Conservation (phyloP, 2,329 filamentous ascomycete species). For the Nigrospora osmanthi region DNA sequence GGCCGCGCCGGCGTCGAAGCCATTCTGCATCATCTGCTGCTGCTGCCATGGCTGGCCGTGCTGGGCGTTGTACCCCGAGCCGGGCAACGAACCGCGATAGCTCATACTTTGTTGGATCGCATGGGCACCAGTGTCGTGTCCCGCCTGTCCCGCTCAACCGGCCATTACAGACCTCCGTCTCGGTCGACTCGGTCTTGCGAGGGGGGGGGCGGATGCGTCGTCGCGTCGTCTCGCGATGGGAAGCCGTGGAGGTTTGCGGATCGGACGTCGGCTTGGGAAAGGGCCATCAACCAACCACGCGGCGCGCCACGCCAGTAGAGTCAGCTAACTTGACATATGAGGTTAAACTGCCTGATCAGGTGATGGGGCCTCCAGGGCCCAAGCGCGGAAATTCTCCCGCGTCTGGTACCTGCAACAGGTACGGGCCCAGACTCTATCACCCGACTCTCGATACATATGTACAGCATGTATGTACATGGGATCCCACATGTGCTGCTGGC, state of each 20-base stretch:
- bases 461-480: no score
- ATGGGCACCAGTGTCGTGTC: no score
- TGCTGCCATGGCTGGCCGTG: constrained; percentile 15
- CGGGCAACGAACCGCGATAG: constrained; percentile 22
- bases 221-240: no score
- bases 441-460: no score
- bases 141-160: no score
- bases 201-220: no score
- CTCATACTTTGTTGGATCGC: constrained; percentile 13
- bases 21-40: constrained; percentile 9
- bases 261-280: neutral
- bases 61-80: constrained; percentile 12
- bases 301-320: no score
- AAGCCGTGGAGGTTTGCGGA: neutral
- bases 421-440: no score
- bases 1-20: constrained; percentile 10
- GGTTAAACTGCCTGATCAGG: neutral
- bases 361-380: neutral
- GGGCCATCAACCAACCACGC: no score
- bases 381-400: neutral
- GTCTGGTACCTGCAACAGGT: neutral
- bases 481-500: no score
- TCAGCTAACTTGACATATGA: neutral
- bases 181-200: no score
- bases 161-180: no score